Base-by-base conservation (phyloP, 2,329 filamentous ascomycete genomes). In the Cladosporium velox region DNA sequence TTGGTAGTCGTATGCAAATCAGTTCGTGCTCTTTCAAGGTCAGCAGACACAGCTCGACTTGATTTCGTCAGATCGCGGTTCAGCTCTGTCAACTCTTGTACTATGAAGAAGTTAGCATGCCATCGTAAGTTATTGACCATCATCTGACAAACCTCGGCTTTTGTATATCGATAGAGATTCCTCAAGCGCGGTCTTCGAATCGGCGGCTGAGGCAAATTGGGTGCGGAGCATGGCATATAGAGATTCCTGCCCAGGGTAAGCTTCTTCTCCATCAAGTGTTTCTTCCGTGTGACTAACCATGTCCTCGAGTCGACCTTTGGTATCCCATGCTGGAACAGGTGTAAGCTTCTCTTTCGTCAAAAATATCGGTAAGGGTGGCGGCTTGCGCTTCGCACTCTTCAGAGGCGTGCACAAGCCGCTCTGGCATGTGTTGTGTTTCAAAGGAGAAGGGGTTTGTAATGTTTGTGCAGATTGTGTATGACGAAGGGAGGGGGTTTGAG, bases 121-220 rank as follows among this genome's bases (percentile, higher is more conserved):
- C 32, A 18, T 4, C n/a, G 24, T 1, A 26, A 7, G 2, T 47
- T 28, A 4, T 11, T 41, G 7, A 28, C 30, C 18, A 8, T 12
- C 7, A 10, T 7, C 5, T 12, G 14, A 79, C 87, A 70, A 82
- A 95, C 92, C 87, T 84, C 89, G 87, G 61, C 84, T 85, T 75
- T 94, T 96, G 70, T 91, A 90, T 11, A 91, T 72, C 18, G 90
- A 87, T 55, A 96, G 84, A 0, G 89, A 86, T 68, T 95, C 90
- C 72, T 94, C 92, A 67, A 92, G 82, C 5, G 84, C 85, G 65
- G 86, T 89, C 71, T 87, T 88, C 64, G 92, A 88, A 49, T 85
- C 85, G 12, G 90, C 84, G 26, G 90, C 88, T 35, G 85, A 85
- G 66, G 88, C 87, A 75, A 97, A 87, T 69, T 90, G 89, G 66